Conservation (phyloP, 192 early-diverging fungal species). For the Coemansia sp. region DNA sequence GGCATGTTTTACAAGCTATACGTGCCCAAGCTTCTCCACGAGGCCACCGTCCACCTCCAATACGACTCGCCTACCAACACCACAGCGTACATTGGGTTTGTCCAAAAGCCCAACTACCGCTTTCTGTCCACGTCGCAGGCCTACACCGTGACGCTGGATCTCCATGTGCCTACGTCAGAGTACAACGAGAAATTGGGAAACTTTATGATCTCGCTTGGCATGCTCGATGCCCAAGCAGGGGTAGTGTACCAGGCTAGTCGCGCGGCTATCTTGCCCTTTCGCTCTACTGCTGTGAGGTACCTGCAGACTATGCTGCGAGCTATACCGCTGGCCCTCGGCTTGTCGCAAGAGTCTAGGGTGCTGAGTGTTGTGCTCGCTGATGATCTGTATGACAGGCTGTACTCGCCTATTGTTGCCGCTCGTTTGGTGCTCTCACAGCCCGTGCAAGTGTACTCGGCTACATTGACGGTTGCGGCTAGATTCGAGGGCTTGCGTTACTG, state of each 20-base stretch:
- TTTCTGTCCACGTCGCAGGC: conserved; percentile 55
- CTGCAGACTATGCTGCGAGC: conserved; percentile 17
- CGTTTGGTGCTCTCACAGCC: conserved; percentile 53
- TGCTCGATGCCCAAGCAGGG: conserved; percentile 41
- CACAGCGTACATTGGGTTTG: conserved; percentile 25
- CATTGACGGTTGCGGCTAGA: conserved; percentile 55
- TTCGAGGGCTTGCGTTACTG: conserved; percentile 71
- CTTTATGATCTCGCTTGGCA: conserved; percentile 66
- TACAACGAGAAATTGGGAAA: conserved; percentile 59
- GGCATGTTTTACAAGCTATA: conserved; percentile 60
- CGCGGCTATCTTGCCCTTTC: conserved; percentile 51
- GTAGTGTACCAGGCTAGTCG: conserved; percentile 40
- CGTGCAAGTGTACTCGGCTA: conserved; percentile 57
- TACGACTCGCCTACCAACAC: conserved; percentile 29
- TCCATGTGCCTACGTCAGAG: conserved; percentile 61
- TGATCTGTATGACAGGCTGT: conserved; percentile 51
- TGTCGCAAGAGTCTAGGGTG: conserved; percentile 43
- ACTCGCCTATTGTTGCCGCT: conserved; percentile 53
- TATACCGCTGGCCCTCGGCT: conserved; percentile 55
- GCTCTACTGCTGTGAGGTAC: conserved; percentile 14
- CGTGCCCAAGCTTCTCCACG: conserved; percentile 59
- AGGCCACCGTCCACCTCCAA: conserved; percentile 59
- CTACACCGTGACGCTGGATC: conserved; percentile 59
- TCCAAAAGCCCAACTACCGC: conserved; percentile 36
- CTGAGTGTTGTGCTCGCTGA: conserved; percentile 56